These are phyloP conservation scores for Tremella yokohamensis DNA, from an alignment of 768 basidiomycete species.

Conservation along the genomic window DNA sequence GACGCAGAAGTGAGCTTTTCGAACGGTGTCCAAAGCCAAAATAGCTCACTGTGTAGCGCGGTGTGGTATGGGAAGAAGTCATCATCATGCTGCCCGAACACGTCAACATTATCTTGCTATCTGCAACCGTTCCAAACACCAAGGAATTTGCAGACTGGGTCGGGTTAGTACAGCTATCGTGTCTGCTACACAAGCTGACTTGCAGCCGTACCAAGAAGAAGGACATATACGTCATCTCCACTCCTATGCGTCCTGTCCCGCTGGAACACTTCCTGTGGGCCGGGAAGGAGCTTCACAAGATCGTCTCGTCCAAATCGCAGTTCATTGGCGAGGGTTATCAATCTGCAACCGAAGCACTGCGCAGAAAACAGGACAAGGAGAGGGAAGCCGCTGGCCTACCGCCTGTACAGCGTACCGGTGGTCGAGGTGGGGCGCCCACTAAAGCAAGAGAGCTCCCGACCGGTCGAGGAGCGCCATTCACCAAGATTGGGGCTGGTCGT, in stretches of 20 bases:
- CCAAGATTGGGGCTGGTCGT: conserved; percentile 35
- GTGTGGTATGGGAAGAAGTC: conserved; percentile 99
- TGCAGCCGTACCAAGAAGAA: conserved; percentile 94
- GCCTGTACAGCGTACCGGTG: conserved; percentile 78
- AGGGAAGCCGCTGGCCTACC: conserved; percentile 89
- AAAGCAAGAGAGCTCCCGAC: conserved; percentile 43
- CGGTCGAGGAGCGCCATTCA: conserved; percentile 42
- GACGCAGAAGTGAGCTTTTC: conserved; percentile 78
- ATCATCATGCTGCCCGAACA: conserved; percentile 99
- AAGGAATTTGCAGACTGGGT: conserved; percentile 99
- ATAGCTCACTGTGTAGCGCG: conserved; percentile 60
- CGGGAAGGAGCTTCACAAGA: conserved; percentile 86
- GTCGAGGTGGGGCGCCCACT: conserved; percentile 64
- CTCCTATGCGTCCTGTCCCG: conserved; percentile 90
- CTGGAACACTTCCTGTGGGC: conserved; percentile 96
- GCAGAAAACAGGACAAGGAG: conserved; percentile 96
- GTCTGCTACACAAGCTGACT: conserved; percentile 6
- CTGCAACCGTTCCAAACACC: conserved; percentile 96
- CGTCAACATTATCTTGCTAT: conserved; percentile 92
- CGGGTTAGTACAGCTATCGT: conserved; percentile 61
- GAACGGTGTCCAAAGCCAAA: not conserved
- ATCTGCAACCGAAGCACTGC: conserved; percentile 79
- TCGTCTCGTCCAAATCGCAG: conserved; percentile 74
- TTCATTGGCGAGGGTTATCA: conserved; percentile 76
- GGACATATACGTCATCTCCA: conserved; percentile 98